Conservation (phyloP, 2,329 filamentous ascomycete genomes). For the Cylindrodendrum hubeiense region DNA sequence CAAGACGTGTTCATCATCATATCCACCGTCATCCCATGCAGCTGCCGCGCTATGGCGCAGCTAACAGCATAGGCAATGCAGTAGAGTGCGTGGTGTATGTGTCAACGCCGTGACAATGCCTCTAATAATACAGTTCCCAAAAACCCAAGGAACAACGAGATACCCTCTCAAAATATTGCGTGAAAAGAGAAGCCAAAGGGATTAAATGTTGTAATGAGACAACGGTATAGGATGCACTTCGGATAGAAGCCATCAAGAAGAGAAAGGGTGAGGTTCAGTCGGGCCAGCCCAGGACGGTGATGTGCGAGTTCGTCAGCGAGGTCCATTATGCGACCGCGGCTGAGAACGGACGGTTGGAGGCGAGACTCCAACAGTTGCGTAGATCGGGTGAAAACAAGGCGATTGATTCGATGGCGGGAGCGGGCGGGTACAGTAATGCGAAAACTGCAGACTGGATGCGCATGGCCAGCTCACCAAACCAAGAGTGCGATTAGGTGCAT, state of each 20-base stretch:
- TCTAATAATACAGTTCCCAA: slow-evolving; percentile 46
- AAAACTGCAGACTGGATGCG: slow-evolving; percentile 25
- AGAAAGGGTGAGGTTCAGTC: slow-evolving; percentile 40
- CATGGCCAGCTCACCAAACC: slow-evolving; percentile 33
- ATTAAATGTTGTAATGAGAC: slow-evolving; percentile 41
- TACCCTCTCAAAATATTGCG: slow-evolving; percentile 37
- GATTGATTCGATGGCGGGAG: slow-evolving; percentile 38
- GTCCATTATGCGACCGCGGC: slow-evolving; percentile 23
- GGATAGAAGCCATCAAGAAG: slow-evolving; percentile 34
- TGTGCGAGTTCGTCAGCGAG: slow-evolving; percentile 24
- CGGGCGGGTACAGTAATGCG: slow-evolving; percentile 13
- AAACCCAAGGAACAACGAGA: slow-evolving; percentile 32
- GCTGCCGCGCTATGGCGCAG: slow-evolving; percentile 16
- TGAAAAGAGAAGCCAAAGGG: slow-evolving; percentile 15
- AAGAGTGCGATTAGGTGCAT: slow-evolving; percentile 37
- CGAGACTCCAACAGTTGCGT: slow-evolving; percentile 14
- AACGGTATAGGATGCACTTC: slow-evolving; percentile 37
- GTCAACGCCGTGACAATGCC: slow-evolving; percentile 45
- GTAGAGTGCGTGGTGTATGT: slow-evolving; percentile 37
- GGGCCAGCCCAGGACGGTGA: slow-evolving; percentile 43
- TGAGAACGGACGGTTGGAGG: slow-evolving; percentile 11
- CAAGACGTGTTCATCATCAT: slow-evolving; percentile 45
- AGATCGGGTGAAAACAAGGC: slow-evolving; percentile 37
- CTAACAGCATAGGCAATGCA: slow-evolving; percentile 23
- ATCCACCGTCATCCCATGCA: slow-evolving; percentile 25